phyloP scores from a whole-genome alignment of 345 rosid species.

The Eucalyptus erythrocorys region DNA sequence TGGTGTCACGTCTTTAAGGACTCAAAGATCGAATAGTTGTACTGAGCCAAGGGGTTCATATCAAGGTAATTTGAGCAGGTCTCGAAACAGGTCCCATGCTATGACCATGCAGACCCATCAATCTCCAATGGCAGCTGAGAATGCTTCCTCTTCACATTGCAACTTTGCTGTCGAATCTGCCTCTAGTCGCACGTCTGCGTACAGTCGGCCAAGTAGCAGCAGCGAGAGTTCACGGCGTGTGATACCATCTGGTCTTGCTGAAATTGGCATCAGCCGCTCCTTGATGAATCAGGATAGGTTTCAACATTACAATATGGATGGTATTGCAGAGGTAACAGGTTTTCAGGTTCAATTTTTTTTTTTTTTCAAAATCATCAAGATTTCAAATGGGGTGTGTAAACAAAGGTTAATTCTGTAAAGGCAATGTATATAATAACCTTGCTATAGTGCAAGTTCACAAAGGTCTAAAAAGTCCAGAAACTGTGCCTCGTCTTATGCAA shows the following conservation, averaged over 20 bases:
- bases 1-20: slow-evolving; percentile 28
- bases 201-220: slow-evolving; percentile 16
- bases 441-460: neutral
- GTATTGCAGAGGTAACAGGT: slow-evolving; percentile 73
- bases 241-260: slow-evolving; percentile 48
- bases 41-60: slow-evolving; percentile 12
- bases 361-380: neutral
- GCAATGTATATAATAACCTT: neutral
- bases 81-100: slow-evolving; percentile 10
- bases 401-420: neutral
- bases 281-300: slow-evolving; percentile 39
- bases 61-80: slow-evolving; percentile 17
- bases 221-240: slow-evolving; percentile 22
- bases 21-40: slow-evolving; percentile 31
- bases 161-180: slow-evolving; percentile 19
- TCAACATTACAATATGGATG: slow-evolving; percentile 55
- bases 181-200: slow-evolving; percentile 5
- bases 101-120: slow-evolving; percentile 25
- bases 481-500: neutral
- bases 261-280: slow-evolving; percentile 26
- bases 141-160: slow-evolving; percentile 19
- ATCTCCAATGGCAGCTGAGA: slow-evolving; percentile 20
- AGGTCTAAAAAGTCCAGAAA: neutral
- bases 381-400: neutral
- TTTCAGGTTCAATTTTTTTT: neutral